phyloP scores from a whole-genome alignment of 495 filamentous ascomycete genomes.

The Sporormia fimetaria region DNA sequence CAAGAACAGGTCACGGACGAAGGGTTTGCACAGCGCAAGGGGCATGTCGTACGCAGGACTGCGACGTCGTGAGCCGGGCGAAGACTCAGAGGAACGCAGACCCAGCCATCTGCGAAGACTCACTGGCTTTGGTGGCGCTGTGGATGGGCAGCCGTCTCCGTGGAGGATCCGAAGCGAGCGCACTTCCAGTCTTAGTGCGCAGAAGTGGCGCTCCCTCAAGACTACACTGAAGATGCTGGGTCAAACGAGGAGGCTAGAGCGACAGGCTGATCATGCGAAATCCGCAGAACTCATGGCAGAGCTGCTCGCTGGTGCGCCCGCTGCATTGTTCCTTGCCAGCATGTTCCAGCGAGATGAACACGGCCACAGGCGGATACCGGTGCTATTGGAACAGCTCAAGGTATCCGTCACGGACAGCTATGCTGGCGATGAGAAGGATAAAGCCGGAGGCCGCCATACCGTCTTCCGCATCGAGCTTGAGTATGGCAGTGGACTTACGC shows the following conservation, averaged over 20 bases:
- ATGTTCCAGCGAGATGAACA: conserved; percentile 97
- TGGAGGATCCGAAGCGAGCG: conserved; percentile 47
- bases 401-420: conserved; percentile 69
- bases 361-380: conserved; percentile 84
- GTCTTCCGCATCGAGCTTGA: conserved; percentile 88
- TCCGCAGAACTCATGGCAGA: conserved; percentile 95
- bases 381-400: conserved; percentile 90
- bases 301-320: conserved; percentile 79
- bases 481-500: conserved; percentile 86
- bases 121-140: conserved; percentile 52
- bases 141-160: conserved; percentile 39
- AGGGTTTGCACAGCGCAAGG: conserved; percentile 44
- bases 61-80: conserved; percentile 27
- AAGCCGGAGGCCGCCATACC: conserved; percentile 65
- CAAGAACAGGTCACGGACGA: conserved; percentile 45
- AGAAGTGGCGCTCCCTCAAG: conserved; percentile 81
- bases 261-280: conserved; percentile 76
- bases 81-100: conserved; percentile 41
- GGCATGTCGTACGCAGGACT: conserved; percentile 43
- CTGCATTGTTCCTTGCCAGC: conserved; percentile 83
- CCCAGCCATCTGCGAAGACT: conserved; percentile 64
- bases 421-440: conserved; percentile 38
- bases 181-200: conserved; percentile 65
- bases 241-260: conserved; percentile 65
- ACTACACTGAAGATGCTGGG: conserved; percentile 72